Percentiles rank a stretch among this genome's conserved stretches.
Evolutionary conservation across 441 rosid genomes (phyloP).

Genomic region (Raphanus hybrid): DNA sequence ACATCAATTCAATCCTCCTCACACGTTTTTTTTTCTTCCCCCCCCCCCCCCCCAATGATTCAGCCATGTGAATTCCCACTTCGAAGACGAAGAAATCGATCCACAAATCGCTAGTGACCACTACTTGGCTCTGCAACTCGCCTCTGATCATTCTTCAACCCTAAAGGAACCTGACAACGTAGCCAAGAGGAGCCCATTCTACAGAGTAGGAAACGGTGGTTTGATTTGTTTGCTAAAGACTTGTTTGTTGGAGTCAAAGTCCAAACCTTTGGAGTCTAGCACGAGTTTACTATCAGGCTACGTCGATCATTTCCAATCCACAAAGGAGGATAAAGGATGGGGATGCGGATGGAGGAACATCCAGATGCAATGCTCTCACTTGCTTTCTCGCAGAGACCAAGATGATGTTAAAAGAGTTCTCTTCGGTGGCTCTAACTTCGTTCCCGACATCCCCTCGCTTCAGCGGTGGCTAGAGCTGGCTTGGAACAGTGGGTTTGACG

Average conservation of each 20-base stretch:
- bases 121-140: conserved; percentile 49
- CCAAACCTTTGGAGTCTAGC: conserved; percentile 34
- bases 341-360: conserved; percentile 93
- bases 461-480: conserved; percentile 88
- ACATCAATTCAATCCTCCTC: neutral
- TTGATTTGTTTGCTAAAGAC: conserved; percentile 56
- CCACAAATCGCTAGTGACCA: conserved; percentile 42
- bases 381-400: conserved; percentile 51
- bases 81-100: conserved; percentile 53
- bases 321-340: conserved; percentile 69
- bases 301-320: conserved; percentile 69
- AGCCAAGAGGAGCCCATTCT: conserved; percentile 48
- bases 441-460: conserved; percentile 73
- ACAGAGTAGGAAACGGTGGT: conserved; percentile 57
- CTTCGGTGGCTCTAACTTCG: conserved; percentile 71
- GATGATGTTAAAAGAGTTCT: conserved; percentile 51
- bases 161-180: neutral
- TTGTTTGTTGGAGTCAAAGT: conserved; percentile 48
- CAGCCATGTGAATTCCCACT: conserved; percentile 82
- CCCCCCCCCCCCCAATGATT: neutral
- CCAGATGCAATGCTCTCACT: conserved; percentile 78
- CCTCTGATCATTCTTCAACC: conserved; percentile 28
- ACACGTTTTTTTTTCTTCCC: neutral
- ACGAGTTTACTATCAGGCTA: conserved; percentile 53
- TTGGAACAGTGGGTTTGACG: conserved; percentile 79